phyloP scores from a whole-genome alignment of 2,329 filamentous ascomycete genomes.

The Colletotrichum sp. region DNA sequence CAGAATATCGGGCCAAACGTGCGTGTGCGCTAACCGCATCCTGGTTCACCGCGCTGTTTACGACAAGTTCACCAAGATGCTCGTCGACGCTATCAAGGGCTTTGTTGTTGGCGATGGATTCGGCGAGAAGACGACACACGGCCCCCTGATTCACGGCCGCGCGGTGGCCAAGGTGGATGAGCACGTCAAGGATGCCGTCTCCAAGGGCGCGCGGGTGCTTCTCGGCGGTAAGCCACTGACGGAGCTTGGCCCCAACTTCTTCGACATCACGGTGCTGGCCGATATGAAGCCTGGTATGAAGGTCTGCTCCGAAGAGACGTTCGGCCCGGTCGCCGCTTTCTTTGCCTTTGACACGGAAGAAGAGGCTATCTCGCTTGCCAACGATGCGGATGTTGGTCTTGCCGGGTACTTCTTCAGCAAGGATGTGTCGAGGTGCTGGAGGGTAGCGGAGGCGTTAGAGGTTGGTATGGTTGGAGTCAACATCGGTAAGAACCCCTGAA shows the following conservation, averaged over 20 bases:
- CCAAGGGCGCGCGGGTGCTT: slow-evolving; percentile 70
- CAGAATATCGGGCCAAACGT: slow-evolving; percentile 69
- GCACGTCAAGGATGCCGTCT: slow-evolving; percentile 73
- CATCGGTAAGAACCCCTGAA: slow-evolving; percentile 40
- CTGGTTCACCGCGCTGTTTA: slow-evolving; percentile 66
- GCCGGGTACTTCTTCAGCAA: slow-evolving; percentile 67
- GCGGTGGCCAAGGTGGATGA: slow-evolving; percentile 74
- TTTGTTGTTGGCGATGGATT: slow-evolving; percentile 76
- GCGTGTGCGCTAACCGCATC: slow-evolving; percentile 69
- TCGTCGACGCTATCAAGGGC: slow-evolving; percentile 62
- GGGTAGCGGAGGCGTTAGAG: slow-evolving; percentile 61
- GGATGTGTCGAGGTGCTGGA: slow-evolving; percentile 56
- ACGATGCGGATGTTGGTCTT: slow-evolving; percentile 64
- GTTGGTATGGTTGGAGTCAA: slow-evolving; percentile 65
- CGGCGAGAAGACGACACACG: slow-evolving; percentile 72
- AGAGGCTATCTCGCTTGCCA: slow-evolving; percentile 47
- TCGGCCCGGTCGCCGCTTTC: slow-evolving; percentile 49
- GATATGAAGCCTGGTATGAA: slow-evolving; percentile 45
- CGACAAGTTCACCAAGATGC: slow-evolving; percentile 67
- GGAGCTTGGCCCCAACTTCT: slow-evolving; percentile 45
- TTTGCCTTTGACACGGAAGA: slow-evolving; percentile 47
- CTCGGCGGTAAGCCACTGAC: slow-evolving; percentile 57
- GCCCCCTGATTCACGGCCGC: slow-evolving; percentile 73
- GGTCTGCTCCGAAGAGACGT: slow-evolving; percentile 53
- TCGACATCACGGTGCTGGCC: slow-evolving; percentile 51